phyloP scores from a whole-genome alignment of 805 yeast species.

The Huiozyma sinensis region DNA sequence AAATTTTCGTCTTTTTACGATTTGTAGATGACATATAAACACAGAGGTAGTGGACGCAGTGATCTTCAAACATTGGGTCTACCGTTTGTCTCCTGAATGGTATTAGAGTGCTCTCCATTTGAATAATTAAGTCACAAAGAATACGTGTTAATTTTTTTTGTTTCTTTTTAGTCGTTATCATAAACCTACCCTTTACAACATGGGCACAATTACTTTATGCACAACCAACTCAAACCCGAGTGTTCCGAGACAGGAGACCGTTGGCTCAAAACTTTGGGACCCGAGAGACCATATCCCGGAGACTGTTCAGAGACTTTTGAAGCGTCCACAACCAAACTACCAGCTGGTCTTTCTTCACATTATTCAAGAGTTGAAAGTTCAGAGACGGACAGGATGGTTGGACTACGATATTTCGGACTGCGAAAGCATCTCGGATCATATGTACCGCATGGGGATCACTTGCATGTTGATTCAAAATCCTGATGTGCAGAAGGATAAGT shows the following conservation, averaged over 20 bases:
- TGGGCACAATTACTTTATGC: not conserved
- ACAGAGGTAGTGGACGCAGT: too few relatives aligned
- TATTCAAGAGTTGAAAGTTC: slow-evolving; percentile 60
- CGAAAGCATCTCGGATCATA: slow-evolving; percentile 82
- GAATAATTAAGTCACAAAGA: too few relatives aligned
- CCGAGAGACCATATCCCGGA: slow-evolving; percentile 36
- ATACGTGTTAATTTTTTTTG: too few relatives aligned
- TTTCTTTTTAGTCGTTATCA: too few relatives aligned
- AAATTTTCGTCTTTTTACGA: too few relatives aligned
- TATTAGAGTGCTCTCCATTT: too few relatives aligned
- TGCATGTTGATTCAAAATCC: slow-evolving; percentile 51
- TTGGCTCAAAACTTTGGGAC: slow-evolving; percentile 27
- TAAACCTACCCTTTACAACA: not conserved
- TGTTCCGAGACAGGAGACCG: slow-evolving; percentile 5
- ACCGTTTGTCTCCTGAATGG: too few relatives aligned
- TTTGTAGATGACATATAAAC: too few relatives aligned
- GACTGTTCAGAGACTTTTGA: slow-evolving; percentile 24
- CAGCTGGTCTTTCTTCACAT: slow-evolving; percentile 50
- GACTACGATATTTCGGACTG: slow-evolving; percentile 40
- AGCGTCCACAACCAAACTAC: slow-evolving; percentile 31
- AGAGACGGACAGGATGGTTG: slow-evolving; percentile 90
- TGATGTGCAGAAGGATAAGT: slow-evolving; percentile 50
- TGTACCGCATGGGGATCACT: slow-evolving; percentile 86
- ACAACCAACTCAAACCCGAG: not conserved
- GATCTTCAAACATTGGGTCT: too few relatives aligned